Evolutionary conservation across 2,329 filamentous ascomycete species (phyloP), one percentile per base, ranked within the genome.

Genomic region (Ciborinia camelliae): DNA sequence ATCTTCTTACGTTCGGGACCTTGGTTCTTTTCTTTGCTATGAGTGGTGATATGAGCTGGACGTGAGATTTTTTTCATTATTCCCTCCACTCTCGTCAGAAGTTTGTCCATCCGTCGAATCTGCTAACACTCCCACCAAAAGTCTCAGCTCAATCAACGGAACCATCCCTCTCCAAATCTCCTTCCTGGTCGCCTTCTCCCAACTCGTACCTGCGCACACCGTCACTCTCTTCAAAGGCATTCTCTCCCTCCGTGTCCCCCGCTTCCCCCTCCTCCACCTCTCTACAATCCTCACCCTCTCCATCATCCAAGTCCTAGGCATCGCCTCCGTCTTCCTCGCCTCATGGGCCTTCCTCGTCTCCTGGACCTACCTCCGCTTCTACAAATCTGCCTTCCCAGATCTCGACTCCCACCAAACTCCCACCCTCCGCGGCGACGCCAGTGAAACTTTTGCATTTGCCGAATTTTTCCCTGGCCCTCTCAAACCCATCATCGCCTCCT

Each of bases 331-430:
- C 69, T 86, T 96, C 75, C 85, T 97, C 66, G 86, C 91, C 61
- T 81, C 90, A 76, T 89, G 90, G 71, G 93, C 92, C 65, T 90
- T 99, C 76, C 76, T 97, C 67, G 89, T 88, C 14, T 92, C 91
- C 76, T 99, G 94, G 94, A 91, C 90, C 51, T 98, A 98, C 77
- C 86, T 99, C 23, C 91, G 95, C 70, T 99, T 98, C 82, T 97
- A 91, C 82, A 96, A 97, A 79, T 79, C 82, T 64, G 85, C 88
- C 65, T 88, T 89, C 73, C 86, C 87, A 63, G 87, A 90, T 71
- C 84, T 90, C 67, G 86, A 89, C 71, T 79, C 83, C 15, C 82
- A 83, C 12, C 86, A 89, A 72, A 77, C 83, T 2, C 75, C 82
- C 6, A 81, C 84, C 10, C 85, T 96, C 71, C 90, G 89, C 69